phyloP scores from a whole-genome alignment of 805 yeast genomes.

The Sugiyamaella boreocaroliniensis region DNA sequence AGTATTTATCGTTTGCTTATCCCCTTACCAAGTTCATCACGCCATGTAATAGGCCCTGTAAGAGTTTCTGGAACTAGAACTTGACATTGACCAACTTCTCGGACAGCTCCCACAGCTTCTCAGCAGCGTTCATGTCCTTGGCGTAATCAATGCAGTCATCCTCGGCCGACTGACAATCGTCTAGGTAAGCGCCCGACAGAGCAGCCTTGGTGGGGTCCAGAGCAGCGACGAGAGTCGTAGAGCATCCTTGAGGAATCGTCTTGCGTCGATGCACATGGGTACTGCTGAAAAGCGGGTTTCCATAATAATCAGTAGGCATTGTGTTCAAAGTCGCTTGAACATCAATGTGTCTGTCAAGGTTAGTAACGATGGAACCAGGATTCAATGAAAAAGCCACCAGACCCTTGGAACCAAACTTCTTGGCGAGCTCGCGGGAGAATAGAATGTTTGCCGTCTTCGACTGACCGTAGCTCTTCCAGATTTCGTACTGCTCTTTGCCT shows the following conservation, averaged over 20 bases:
- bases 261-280: not conserved
- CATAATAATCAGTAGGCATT: not conserved
- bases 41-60: no score
- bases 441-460: conserved; percentile 14
- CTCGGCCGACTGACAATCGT: conserved; percentile 2
- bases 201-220: not conserved
- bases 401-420: conserved; percentile 7
- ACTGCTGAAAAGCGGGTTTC: not conserved
- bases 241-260: conserved; percentile 4
- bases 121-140: conserved; percentile 2
- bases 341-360: conserved; percentile 7
- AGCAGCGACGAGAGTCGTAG: conserved; percentile 6
- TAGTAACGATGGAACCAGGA: conserved; percentile 11
- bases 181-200: conserved; percentile 1
- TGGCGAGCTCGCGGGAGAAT: conserved; percentile 6
- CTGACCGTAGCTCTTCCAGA: conserved; percentile 12
- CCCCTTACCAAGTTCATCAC: no score
- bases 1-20: no score
- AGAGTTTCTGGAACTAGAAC: no score
- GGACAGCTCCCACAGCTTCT: conserved; percentile 6
- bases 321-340: not conserved
- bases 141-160: conserved; percentile 1
- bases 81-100: conserved; percentile 6
- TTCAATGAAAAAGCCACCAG: conserved; percentile 7
- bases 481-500: conserved; percentile 4